phyloP scores from a whole-genome alignment of 495 filamentous ascomycete genomes.

The Xylaria venustula region DNA sequence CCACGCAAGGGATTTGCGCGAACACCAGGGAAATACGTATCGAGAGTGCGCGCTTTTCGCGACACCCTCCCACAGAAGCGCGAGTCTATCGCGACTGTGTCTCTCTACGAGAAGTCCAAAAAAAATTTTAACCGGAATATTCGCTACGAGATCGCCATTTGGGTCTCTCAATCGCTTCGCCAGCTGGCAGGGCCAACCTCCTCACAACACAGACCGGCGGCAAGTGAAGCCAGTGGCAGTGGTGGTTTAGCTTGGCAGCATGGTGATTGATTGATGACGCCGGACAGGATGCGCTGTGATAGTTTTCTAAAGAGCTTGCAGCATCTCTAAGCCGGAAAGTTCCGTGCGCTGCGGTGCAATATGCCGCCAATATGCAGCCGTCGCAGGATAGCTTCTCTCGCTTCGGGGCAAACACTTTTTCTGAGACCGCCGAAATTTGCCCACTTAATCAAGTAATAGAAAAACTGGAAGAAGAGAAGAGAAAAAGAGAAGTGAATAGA shows the following conservation, averaged over 20 bases:
- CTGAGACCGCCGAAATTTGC: background rate
- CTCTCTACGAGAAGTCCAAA: background rate
- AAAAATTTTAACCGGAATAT: background rate
- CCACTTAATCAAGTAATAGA: no score
- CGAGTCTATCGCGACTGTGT: background rate
- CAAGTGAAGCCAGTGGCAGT: background rate
- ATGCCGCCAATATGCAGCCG: background rate
- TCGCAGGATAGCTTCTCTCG: background rate
- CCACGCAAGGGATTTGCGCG: background rate
- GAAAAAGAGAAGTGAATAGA: background rate
- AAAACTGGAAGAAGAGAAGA: no score
- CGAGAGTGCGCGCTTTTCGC: background rate
- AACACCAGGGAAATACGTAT: background rate
- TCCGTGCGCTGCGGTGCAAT: background rate
- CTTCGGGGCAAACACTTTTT: background rate
- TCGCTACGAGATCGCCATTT: background rate
- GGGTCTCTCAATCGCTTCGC: background rate
- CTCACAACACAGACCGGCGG: background rate
- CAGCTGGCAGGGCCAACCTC: background rate
- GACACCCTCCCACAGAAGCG: background rate
- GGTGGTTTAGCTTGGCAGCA: background rate
- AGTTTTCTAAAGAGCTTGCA: background rate
- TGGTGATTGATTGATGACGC: background rate
- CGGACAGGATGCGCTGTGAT: background rate
- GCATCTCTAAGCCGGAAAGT: background rate